phyloP scores from a whole-genome alignment of 768 basidiomycete genomes.

The Auricularia sp. region DNA sequence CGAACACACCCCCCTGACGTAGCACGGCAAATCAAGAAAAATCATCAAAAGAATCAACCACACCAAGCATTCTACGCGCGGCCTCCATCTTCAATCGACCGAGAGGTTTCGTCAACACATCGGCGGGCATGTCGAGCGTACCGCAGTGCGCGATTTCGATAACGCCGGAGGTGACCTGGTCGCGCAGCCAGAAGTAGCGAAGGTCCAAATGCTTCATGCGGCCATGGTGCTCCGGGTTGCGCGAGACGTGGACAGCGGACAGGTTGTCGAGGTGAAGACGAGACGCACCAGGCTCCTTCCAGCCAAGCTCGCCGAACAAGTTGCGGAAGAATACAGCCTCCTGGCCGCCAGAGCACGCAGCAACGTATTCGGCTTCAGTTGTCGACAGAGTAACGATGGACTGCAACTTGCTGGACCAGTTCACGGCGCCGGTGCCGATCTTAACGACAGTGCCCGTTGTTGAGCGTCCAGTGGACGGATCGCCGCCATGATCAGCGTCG shows the following conservation, averaged over 20 bases:
- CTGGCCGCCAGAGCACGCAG: constrained; percentile 8
- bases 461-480: constrained; percentile 6
- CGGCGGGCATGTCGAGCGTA: constrained; percentile 17
- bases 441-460: constrained; percentile 6
- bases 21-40: neutral
- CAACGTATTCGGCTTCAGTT: constrained; percentile 11
- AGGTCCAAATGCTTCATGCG: constrained; percentile 26
- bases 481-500: constrained; percentile 1
- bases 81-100: constrained; percentile 1
- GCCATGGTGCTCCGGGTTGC: constrained; percentile 21
- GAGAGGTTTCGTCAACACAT: constrained; percentile 24
- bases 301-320: constrained; percentile 14
- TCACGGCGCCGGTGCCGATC: neutral
- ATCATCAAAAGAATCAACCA: neutral
- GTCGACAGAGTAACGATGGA: constrained; percentile 2
- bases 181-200: constrained; percentile 17
- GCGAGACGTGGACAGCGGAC: constrained; percentile 21
- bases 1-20: no score
- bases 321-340: constrained; percentile 16
- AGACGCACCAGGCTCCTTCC: constrained; percentile 16
- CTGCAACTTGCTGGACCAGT: constrained; percentile 3
- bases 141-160: neutral
- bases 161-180: neutral
- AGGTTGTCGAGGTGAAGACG: constrained; percentile 25
- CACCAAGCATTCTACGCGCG: neutral